Evolutionary conservation across 208 protist species (phyloP).

Genomic region (Angomonas ambiguus): DNA sequence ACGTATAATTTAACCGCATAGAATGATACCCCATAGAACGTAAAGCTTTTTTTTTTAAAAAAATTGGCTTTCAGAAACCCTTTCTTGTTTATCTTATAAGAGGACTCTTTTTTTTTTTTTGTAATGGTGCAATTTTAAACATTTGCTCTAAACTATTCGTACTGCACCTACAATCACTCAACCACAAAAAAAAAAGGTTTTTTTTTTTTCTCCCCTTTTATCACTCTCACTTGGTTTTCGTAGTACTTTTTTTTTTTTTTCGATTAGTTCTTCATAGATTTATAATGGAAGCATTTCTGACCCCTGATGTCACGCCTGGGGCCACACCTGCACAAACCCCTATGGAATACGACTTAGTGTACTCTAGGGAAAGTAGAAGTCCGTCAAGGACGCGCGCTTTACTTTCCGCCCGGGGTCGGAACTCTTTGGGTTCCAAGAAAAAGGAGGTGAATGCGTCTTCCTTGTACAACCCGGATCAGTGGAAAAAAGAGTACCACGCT

Average conservation of each 20-base stretch:
- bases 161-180: background rate
- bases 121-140: background rate
- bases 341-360: background rate
- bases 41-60: background rate
- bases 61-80: background rate
- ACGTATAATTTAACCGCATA: too few species aligned
- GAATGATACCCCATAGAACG: background rate
- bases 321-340: constrained; percentile 4
- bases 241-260: constrained; percentile 7
- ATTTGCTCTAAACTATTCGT: background rate
- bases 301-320: background rate
- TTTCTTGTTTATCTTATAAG: background rate
- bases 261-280: background rate
- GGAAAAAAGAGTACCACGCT: constrained; percentile 30
- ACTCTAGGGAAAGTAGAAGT: background rate
- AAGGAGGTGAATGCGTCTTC: constrained; percentile 19
- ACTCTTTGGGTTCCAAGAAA: constrained; percentile 1
- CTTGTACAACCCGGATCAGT: constrained; percentile 40
- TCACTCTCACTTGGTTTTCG: background rate
- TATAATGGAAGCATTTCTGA: background rate
- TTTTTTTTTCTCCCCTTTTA: background rate
- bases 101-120: background rate
- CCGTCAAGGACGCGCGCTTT: background rate
- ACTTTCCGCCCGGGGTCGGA: background rate
- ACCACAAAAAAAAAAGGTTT: background rate